Base-by-base conservation (phyloP, 2,329 filamentous ascomycete genomes). In the Incumbomyces lentus region DNA sequence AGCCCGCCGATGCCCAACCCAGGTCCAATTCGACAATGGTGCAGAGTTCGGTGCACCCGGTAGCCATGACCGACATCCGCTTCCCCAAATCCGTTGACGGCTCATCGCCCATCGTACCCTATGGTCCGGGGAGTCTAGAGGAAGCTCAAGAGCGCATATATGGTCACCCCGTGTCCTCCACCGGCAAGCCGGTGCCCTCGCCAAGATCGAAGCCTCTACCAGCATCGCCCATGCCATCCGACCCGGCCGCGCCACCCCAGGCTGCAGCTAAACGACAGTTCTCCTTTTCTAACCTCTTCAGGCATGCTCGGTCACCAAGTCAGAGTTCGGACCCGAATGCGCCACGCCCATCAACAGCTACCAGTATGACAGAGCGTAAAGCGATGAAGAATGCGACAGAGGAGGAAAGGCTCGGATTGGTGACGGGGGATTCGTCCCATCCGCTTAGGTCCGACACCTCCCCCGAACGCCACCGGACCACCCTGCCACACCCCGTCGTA, bases 221-320 rank as follows among this genome's bases (percentile, higher is more conserved):
- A 47, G 33, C 49, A 46, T 41, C 56, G 49, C 42, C 46, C 47
- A 40, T 52, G 6, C 45, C 49, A 5, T 53, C 52, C 6, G 46
- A 49, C 12, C 6, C 40, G 45, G 49, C 48, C 16, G 26, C 49
- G 47, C 51, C 34, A 50, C 50, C 33, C 22, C 49, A 40, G 17
- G 56, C 48, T 12, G 50, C 52, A 42, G 78, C 83, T 10, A 76
- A 71, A 54, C 76, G 90, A 50, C 86, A 95, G 60, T 98, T 96
- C 67, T 93, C 86, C 14, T 96, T 96, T 71, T 83, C 89, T 54
- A 87, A 84, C 54, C 79, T 95, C 44, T 92, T 95, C 64, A 69
- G 70, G 50, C 75, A 81, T 57, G 26, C 33, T 17, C 33, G 34
- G 17, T 33, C 37, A 31, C 31, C 42, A 12, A 54, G 58, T 40